phyloP scores from a whole-genome alignment of 2,329 filamentous ascomycete genomes.

The Leptodontidium sp. region DNA sequence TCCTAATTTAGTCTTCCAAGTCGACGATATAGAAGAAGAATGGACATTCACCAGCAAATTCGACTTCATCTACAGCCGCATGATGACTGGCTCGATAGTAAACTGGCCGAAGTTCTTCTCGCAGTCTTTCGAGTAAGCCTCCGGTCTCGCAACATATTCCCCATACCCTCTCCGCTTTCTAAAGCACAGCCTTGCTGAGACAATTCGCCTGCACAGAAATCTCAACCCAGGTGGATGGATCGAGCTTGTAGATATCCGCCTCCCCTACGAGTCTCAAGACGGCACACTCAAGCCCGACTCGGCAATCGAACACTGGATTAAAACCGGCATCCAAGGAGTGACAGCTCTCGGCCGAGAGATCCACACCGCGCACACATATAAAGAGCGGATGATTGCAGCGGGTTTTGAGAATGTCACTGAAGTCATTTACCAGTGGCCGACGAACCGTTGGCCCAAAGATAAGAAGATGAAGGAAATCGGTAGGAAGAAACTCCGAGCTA shows the following conservation, averaged over 20 bases:
- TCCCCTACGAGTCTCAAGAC: neutral
- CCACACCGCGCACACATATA: constrained; percentile 40
- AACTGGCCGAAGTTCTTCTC: constrained; percentile 32
- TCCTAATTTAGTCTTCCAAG: constrained; percentile 58
- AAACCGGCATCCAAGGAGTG: constrained; percentile 45
- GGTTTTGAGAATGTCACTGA: constrained; percentile 47
- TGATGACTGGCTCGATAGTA: constrained; percentile 33
- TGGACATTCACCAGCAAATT: constrained; percentile 58
- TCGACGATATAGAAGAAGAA: constrained; percentile 66
- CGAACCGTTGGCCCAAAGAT: constrained; percentile 59
- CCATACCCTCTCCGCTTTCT: neutral
- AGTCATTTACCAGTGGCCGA: constrained; percentile 57
- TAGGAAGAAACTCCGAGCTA: constrained; percentile 22
- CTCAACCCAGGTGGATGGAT: neutral
- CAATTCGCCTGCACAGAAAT: neutral
- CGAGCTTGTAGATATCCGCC: neutral
- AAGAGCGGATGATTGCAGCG: constrained; percentile 28
- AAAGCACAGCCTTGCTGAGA: too few species aligned
- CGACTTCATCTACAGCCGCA: constrained; percentile 64
- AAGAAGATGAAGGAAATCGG: constrained; percentile 44
- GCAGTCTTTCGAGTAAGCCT: constrained; percentile 19
- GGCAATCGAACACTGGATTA: constrained; percentile 26
- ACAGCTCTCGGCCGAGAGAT: constrained; percentile 44
- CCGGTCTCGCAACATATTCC: neutral
- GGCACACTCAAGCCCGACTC: constrained; percentile 40